Evolutionary conservation across 2,329 filamentous ascomycete species (phyloP), one percentile per base, ranked within the genome.

Genomic region (Colletotrichum somersetense): DNA sequence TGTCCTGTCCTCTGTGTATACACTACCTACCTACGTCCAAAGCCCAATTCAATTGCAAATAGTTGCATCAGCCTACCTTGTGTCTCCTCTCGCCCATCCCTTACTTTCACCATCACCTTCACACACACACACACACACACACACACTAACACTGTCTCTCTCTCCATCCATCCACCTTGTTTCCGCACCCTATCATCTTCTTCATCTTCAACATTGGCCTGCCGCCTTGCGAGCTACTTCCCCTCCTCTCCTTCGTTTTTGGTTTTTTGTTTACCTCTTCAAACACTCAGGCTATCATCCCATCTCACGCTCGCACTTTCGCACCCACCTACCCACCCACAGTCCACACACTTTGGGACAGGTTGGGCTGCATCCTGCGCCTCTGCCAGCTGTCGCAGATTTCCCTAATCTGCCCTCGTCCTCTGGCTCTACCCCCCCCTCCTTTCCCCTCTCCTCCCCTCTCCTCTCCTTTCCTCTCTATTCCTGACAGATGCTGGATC

Each of bases 401-500:
- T 69, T 67, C 33, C 52, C 48, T 20, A 67, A 79, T 77, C 77
- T 78, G 77, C 77, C 79, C 78, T 77, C 78, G 79, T 63, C 44
- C 23, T 44, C 38, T 79, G 75, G 73, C 72, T 75, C 75, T 40
- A 38, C n/a, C 33, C 58, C 66, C 66, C n/a, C 14, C 6, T 2
- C 26, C 26, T 26, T 26, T 26, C 26, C 26, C 26, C 26, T 16
- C 14, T 2, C 26, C 26, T 12, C 48, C 5, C 26, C 3, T 20
- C 26, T 5, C 26, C 26, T 20, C 26, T 33, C 26, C 40, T 23
- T 12, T 23, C 46, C 35, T 76, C 71, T 67, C 72, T 78, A 77
- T 76, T 78, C 76, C 77, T 78, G 77, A 79, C 78, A 79, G 73
- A 71, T 71, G 67, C 78, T 78, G 77, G 78, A 81, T 78, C 79